A percentile compares a stretch with the other conserved stretches of the same genome.
phyloP scores from a whole-genome alignment of 306 rosid genomes.

The Medicago lupulina region DNA sequence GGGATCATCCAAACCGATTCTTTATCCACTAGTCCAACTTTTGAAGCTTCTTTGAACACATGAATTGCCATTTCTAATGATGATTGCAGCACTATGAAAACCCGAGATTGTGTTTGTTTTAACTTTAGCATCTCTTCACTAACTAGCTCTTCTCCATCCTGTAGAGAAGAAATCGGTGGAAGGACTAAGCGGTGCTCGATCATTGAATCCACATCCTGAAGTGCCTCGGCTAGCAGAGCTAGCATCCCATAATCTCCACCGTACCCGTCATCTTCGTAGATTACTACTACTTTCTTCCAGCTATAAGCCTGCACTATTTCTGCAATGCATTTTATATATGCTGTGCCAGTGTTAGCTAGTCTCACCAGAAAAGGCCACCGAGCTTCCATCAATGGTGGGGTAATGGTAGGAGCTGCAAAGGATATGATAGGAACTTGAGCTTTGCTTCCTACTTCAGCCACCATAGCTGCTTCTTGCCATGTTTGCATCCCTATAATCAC shows the following conservation, averaged over 20 bases:
- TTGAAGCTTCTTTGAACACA: slow-evolving; percentile 65
- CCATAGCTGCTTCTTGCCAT: slow-evolving; percentile 63
- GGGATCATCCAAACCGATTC: slow-evolving; percentile 76
- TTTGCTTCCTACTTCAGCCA: slow-evolving; percentile 60
- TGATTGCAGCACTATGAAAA: slow-evolving; percentile 68
- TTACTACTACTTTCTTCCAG: slow-evolving; percentile 62
- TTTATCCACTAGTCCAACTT: slow-evolving; percentile 54
- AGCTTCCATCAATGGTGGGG: slow-evolving; percentile 44
- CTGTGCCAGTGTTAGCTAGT: slow-evolving; percentile 44
- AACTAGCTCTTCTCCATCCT: slow-evolving; percentile 46
- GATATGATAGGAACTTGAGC: slow-evolving; percentile 63
- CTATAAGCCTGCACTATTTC: slow-evolving; percentile 45
- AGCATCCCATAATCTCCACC: slow-evolving; percentile 60
- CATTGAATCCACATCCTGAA: slow-evolving; percentile 51
- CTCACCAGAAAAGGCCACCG: slow-evolving; percentile 64
- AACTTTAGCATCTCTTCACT: slow-evolving; percentile 56
- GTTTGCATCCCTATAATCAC: slow-evolving; percentile 63
- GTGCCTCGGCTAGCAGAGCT: slow-evolving; percentile 64
- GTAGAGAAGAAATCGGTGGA: slow-evolving; percentile 57
- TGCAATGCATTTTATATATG: slow-evolving; percentile 54
- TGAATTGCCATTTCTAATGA: slow-evolving; percentile 56
- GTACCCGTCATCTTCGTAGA: slow-evolving; percentile 60
- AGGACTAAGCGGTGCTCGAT: slow-evolving; percentile 63
- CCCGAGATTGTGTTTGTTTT: slow-evolving; percentile 54
- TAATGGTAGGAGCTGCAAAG: slow-evolving; percentile 54